Percentiles rank a stretch among this genome's conserved stretches.
Conservation (phyloP, 2,329 filamentous ascomycete species). For the Aspergillus ustus region DNA sequence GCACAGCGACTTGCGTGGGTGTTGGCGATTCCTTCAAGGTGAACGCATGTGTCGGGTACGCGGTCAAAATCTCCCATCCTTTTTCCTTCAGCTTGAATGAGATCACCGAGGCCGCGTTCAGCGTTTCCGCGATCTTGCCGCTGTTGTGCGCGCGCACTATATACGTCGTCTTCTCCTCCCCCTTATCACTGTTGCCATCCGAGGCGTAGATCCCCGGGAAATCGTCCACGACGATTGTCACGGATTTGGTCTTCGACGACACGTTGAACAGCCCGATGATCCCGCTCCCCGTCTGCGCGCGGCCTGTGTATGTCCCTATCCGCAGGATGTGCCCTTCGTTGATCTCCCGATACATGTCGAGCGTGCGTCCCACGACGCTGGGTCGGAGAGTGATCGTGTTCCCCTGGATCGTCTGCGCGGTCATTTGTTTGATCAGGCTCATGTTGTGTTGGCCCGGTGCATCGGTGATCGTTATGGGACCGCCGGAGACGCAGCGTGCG, state of each 20-base stretch:
- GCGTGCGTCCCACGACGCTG: slow-evolving; percentile 71
- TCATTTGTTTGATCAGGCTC: slow-evolving; percentile 77
- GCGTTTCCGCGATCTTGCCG: slow-evolving; percentile 59
- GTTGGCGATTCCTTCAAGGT: slow-evolving; percentile 30
- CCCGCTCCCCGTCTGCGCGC: slow-evolving; percentile 69
- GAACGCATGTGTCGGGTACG: slow-evolving; percentile 69
- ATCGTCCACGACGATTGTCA: slow-evolving; percentile 70
- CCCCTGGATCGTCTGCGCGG: slow-evolving; percentile 70
- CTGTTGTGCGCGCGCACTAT: slow-evolving; percentile 74
- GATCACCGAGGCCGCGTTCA: slow-evolving; percentile 56
- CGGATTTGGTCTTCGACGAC: slow-evolving; percentile 63
- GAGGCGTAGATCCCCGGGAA: slow-evolving; percentile 71
- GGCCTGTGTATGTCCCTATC: slow-evolving; percentile 76
- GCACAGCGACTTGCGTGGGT: slow-evolving; percentile 60
- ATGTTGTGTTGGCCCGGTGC: slow-evolving; percentile 80
- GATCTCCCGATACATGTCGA: slow-evolving; percentile 76
- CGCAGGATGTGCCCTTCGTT: slow-evolving; percentile 75
- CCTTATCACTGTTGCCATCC: slow-evolving; percentile 40
- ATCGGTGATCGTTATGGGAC: slow-evolving; percentile 94
- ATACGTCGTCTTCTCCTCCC: slow-evolving; percentile 51
- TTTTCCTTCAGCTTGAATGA: slow-evolving; percentile 65
- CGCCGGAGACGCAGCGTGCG: slow-evolving; percentile 84
- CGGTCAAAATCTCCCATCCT: slow-evolving; percentile 81
- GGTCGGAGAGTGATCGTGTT: slow-evolving; percentile 83
- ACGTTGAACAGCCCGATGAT: slow-evolving; percentile 88